Evolutionary conservation across 2,329 filamentous ascomycete genomes (phyloP), one percentile per base, ranked within the genome.

Genomic region (Alternaria alternata): DNA sequence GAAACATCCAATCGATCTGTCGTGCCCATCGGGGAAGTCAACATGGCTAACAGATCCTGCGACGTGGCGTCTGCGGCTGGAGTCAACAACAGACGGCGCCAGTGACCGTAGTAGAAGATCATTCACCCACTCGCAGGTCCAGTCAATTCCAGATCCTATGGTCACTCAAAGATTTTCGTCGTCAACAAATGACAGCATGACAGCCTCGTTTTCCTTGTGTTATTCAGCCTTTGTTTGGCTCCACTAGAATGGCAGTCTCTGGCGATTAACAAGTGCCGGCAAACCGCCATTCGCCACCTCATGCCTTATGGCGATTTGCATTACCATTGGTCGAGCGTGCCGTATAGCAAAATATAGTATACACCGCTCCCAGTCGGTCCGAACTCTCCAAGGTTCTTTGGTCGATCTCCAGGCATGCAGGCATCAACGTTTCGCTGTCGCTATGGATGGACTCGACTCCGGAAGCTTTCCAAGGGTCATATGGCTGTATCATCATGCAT

Each of bases 161-260:
- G 26, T 41, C 32, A 49, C 49, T 46, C 30, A 52, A 55, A 47
- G 47, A 38, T 49, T 44, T 54, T 54, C 43, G 54, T 53, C 61
- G 68, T 65, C 55, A 61, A 57, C 63, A 30, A 62, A 67, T 65
- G 58, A 63, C 62, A 61, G 46, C 63, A 64, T 34, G 51, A n/a
- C 71, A 70, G 65, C 67, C 67, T 68, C 61, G 54, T 66, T 61
- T 44, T 61, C 65, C 61, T 66, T 64, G 61, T 62, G 56, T 62
- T 63, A 59, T 65, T 61, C 62, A 61, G 52, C 54, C 20, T 36
- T 16, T 47, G 57, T 49, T 46, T 60, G 41, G 43, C 44, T 38
- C 34, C n/a, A 7, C 44, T 7, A n/a, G 8, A 39, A 52, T 20
- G 47, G 46, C 51, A 43, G 38, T 4, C 26, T 26, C 24, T 41